Evolutionary conservation across 148 eudicot species (phyloP).

Genomic region (Pouteria glomerata): DNA sequence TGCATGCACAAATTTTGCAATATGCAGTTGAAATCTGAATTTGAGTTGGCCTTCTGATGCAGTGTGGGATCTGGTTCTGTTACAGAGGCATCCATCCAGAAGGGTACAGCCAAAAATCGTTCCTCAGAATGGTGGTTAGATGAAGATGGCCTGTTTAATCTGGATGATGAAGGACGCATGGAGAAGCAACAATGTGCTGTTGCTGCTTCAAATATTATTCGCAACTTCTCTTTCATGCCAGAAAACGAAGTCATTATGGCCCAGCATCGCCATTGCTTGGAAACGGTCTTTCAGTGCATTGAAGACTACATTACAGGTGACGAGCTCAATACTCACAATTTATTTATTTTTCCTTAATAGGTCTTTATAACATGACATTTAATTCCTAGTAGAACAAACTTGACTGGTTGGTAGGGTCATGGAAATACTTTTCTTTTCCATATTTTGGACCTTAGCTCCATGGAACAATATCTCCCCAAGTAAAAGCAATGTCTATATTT

Average conservation of each 20-base stretch:
- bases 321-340: neutral
- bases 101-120: conserved; percentile 33
- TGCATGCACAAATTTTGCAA: neutral
- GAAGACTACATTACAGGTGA: conserved; percentile 76
- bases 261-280: conserved; percentile 88
- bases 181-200: conserved; percentile 96
- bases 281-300: conserved; percentile 79
- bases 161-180: conserved; percentile 87
- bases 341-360: neutral
- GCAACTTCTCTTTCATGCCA: conserved; percentile 92
- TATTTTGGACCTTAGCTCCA: too few species aligned
- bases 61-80: conserved; percentile 51
- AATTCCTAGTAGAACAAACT: too few species aligned
- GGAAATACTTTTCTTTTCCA: too few species aligned
- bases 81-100: conserved; percentile 52
- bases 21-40: conserved; percentile 13
- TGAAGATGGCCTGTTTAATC: conserved; percentile 90
- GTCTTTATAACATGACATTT: neutral
- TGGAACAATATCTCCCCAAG: neutral
- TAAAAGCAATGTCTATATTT: neutral
- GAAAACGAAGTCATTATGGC: conserved; percentile 91
- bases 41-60: conserved; percentile 16
- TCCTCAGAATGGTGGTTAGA: conserved; percentile 87
- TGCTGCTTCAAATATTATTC: conserved; percentile 91
- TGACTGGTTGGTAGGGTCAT: too few species aligned